Evolutionary conservation across 192 early-diverging fungal genomes (phyloP).

Genomic region (Gaertneriomyces semiglobifer): DNA sequence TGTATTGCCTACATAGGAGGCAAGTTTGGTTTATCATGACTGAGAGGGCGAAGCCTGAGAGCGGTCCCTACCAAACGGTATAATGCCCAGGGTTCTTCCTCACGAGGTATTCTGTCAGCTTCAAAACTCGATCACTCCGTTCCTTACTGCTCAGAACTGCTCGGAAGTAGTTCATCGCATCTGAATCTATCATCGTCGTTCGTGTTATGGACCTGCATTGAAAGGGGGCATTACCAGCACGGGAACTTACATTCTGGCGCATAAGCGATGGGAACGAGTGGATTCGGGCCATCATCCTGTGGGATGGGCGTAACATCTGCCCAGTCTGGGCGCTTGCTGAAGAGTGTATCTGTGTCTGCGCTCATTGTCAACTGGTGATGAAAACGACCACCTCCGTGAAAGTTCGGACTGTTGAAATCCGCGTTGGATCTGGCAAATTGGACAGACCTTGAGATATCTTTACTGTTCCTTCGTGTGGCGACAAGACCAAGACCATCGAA

Average conservation of each 20-base stretch:
- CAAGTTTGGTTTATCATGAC: neutral
- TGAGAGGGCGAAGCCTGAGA: neutral
- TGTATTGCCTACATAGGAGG: constrained; percentile 61
- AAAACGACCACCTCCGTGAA: too few species aligned
- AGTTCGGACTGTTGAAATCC: too few species aligned
- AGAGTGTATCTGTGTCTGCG: constrained; percentile 4
- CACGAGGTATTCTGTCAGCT: constrained; percentile 78
- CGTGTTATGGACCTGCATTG: neutral
- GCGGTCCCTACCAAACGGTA: constrained; percentile 73
- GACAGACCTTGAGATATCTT: too few species aligned
- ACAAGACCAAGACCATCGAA: too few species aligned
- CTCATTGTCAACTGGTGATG: neutral
- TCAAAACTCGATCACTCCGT: constrained; percentile 71
- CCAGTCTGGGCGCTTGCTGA: constrained; percentile 28
- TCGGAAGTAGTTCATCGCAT: constrained; percentile 85
- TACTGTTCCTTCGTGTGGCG: too few species aligned
- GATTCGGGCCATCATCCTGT: constrained; percentile 77
- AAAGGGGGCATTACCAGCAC: neutral
- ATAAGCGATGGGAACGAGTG: constrained; percentile 78
- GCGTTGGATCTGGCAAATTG: too few species aligned
- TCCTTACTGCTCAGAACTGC: constrained; percentile 73
- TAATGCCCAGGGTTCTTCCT: constrained; percentile 89
- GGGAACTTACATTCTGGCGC: constrained; percentile 62
- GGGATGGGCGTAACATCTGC: constrained; percentile 67
- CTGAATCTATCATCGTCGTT: constrained; percentile 40